phyloP scores from a whole-genome alignment of 2,329 filamentous ascomycete species.

The Mariannaea elegans region DNA sequence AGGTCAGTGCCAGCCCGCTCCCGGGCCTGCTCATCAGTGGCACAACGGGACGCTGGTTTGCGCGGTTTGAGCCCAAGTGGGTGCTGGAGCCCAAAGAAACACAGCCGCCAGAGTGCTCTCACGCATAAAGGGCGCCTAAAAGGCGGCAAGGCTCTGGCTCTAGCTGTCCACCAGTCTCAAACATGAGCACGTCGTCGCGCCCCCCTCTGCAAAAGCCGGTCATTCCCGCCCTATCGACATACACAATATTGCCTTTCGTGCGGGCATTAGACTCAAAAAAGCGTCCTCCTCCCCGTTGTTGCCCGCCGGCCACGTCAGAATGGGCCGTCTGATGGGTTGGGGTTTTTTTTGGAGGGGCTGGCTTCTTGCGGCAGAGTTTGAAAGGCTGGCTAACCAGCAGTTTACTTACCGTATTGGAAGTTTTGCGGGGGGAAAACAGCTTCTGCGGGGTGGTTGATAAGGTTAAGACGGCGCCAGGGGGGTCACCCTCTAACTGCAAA shows the following conservation, averaged over 20 bases:
- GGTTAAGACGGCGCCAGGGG: constrained; percentile 29
- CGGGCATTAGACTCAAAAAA: background rate
- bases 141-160: background rate
- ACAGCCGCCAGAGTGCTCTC: background rate
- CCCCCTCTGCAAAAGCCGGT: constrained; percentile 1
- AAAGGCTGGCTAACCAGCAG: too few relatives aligned
- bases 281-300: background rate
- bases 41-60: background rate
- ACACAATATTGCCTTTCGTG: background rate
- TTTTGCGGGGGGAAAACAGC: constrained; percentile 10
- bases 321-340: constrained; percentile 16
- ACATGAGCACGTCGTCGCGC: background rate
- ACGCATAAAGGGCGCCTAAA: background rate
- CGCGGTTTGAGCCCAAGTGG: too few relatives aligned
- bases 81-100: constrained; percentile 2
- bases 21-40: background rate
- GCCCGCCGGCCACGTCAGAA: constrained; percentile 21
- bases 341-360: constrained; percentile 10
- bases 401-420: too few relatives aligned
- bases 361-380: background rate
- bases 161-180: background rate
- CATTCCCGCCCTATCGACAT: background rate
- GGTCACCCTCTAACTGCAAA: constrained; percentile 8
- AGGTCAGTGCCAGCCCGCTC: background rate
- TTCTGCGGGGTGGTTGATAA: constrained; percentile 39